These are phyloP conservation scores for Phascolomyces articulosus DNA, from an alignment of 371 early-diverging fungal species.

Conservation along the genomic window DNA sequence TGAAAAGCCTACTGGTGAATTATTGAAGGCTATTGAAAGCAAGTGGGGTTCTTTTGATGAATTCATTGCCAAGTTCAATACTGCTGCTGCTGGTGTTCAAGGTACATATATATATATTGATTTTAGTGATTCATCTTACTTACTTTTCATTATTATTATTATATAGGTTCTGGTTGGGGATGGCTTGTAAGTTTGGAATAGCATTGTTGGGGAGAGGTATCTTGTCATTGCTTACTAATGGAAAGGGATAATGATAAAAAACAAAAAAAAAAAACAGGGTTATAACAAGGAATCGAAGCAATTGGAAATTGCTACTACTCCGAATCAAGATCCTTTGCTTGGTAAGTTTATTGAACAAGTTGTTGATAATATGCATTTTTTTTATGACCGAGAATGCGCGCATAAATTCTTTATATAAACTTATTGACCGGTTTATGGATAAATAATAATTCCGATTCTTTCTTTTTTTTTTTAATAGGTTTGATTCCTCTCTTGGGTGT, in stretches of 20 bases:
- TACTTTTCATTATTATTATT: background rate
- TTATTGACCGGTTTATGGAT: background rate
- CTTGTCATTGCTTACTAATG: no score
- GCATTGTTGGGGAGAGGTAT: background rate
- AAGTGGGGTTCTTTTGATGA: slow-evolving; percentile 91
- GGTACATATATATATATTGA: slow-evolving; percentile 36
- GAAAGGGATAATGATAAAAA: background rate
- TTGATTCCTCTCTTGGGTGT: slow-evolving; percentile 89
- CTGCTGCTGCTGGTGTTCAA: slow-evolving; percentile 86
- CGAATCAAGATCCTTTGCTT: slow-evolving; percentile 94
- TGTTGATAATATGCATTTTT: no score
- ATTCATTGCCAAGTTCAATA: slow-evolving; percentile 82
- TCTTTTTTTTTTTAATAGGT: slow-evolving; percentile 21
- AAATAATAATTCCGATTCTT: background rate
- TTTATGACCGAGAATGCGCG: background rate
- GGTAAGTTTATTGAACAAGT: slow-evolving; percentile 35
- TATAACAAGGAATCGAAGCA: slow-evolving; percentile 80
- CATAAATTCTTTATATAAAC: no score
- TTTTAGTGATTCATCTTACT: background rate
- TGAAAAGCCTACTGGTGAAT: slow-evolving; percentile 63
- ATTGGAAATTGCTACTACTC: slow-evolving; percentile 87
- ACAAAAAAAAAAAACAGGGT: slow-evolving; percentile 48
- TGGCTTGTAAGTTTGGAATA: slow-evolving; percentile 78
- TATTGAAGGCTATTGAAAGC: slow-evolving; percentile 75
- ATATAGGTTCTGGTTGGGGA: slow-evolving; percentile 91